phyloP scores from a whole-genome alignment of 352 stramenopile genomes.

The Phytophthora cajani region DNA sequence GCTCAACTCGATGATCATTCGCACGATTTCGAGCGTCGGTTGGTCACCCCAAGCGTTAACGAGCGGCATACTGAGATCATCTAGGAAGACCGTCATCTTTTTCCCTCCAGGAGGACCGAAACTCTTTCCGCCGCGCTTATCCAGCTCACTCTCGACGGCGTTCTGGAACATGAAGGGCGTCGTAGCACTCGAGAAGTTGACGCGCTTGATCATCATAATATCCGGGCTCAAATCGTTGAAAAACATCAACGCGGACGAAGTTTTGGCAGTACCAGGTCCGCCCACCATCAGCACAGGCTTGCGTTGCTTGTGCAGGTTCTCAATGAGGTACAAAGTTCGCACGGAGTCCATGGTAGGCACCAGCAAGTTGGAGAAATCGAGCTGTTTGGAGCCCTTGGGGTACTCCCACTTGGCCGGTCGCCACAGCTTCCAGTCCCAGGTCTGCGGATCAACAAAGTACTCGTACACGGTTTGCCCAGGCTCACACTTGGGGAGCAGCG shows the following conservation, averaged over 20 bases:
- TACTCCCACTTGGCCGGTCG: constrained; percentile 96
- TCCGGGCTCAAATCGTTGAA: constrained; percentile 95
- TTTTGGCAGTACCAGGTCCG: constrained; percentile 98
- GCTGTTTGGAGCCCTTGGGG: constrained; percentile 90
- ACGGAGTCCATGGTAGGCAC: constrained; percentile 99
- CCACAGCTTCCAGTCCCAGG: constrained; percentile 96
- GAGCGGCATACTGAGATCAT: constrained; percentile 97
- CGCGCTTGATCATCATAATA: constrained; percentile 96
- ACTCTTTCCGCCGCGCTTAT: constrained; percentile 98
- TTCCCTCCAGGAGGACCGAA: constrained; percentile 98
- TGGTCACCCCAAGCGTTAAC: constrained; percentile 99
- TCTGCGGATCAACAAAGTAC: constrained; percentile 93
- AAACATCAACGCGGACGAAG: constrained; percentile 98
- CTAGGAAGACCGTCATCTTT: constrained; percentile 99
- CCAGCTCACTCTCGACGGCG: constrained; percentile 97
- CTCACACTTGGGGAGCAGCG: constrained; percentile 93
- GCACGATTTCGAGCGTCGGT: constrained; percentile 97
- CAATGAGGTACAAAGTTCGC: constrained; percentile 93
- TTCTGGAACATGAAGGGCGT: constrained; percentile 98
- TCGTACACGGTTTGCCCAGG: constrained; percentile 92
- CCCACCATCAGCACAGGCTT: constrained; percentile 96
- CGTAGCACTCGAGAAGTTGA: constrained; percentile 98
- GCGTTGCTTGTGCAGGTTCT: constrained; percentile 94
- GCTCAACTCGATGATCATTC: constrained; percentile 96
- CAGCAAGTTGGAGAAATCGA: constrained; percentile 98